Evolutionary conservation across 129 eudicot species (phyloP).

Genomic region (Mikania micrantha): DNA sequence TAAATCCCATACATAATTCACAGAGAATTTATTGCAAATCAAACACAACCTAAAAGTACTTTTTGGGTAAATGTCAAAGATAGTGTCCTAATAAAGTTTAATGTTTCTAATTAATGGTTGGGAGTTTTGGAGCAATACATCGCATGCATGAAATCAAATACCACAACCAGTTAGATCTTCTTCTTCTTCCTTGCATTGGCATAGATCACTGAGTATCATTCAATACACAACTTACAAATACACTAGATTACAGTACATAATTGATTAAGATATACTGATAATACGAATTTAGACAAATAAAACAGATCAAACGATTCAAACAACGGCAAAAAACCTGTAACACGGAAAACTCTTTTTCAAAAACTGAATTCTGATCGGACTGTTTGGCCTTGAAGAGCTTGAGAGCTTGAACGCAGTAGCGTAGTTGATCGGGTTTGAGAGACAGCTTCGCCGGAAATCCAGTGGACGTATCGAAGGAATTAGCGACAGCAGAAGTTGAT

Average conservation of each 20-base stretch:
- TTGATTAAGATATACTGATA: neutral
- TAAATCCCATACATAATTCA: slow-evolving; percentile 3
- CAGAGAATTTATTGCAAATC: neutral
- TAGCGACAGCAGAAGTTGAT: slow-evolving; percentile 10
- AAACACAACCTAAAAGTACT: neutral
- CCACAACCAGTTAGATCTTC: too few species aligned
- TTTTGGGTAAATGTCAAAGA: slow-evolving; percentile 8
- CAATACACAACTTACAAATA: neutral
- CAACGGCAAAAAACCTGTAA: neutral
- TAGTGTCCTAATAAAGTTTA: neutral
- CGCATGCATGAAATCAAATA: too few species aligned
- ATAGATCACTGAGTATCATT: neutral
- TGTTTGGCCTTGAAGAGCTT: slow-evolving; percentile 41
- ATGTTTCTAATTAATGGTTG: neutral
- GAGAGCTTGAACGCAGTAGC: slow-evolving; percentile 61
- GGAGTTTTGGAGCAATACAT: too few species aligned
- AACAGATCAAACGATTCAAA: neutral
- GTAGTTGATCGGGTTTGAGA: slow-evolving; percentile 59
- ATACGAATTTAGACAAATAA: neutral
- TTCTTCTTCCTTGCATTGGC: slow-evolving; percentile 8
- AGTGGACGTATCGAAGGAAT: slow-evolving; percentile 32
- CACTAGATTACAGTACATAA: neutral
- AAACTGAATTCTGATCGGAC: slow-evolving; percentile 14
- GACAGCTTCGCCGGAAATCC: slow-evolving; percentile 31
- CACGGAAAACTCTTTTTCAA: slow-evolving; percentile 46